Base-by-base conservation (phyloP, 345 rosid species). In the Gossypium anomalum region DNA sequence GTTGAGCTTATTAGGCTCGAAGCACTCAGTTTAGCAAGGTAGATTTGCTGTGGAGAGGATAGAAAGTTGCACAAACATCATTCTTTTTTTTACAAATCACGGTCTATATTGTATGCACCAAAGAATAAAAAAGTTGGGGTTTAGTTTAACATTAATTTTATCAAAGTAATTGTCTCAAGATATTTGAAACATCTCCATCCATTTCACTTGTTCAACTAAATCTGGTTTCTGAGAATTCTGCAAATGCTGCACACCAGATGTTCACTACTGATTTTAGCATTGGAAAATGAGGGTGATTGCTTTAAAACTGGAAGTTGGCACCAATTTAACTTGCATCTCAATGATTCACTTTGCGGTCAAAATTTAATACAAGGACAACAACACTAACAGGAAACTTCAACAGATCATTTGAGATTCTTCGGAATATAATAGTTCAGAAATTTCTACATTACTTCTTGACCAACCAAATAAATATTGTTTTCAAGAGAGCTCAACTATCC, bases 401-500 rank as follows among this genome's bases (percentile, higher is more conserved):
- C 27, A 47, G 20, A 29, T 44, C 19, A 47, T 47, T 34, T 7
- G 69, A 13, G 34, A 66, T 45, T 15, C 34, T 45, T 3, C 53
- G 45, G 48, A 17, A 56, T 19, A 19, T 45, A 14, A 13, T 20
- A 20, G 4, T 22, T 20, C 34, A 45, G 23, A 48, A 64, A 22
- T 64, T 65, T 16, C 49, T 41, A 64, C 49, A 45, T 67, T 23
- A 22, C 55, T 45, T 12, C 19, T 22, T 67, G 41, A 45, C 6
- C 38, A 29, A 62, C 20, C 45, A 62, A 23, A 74, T 16, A 27
- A n/a, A n/a, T 0, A 49, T 25, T 34, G 53, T 29, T 44, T 51
- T 84, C 84, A 81, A 19, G 80, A 77, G 65, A 89, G 82, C 82
- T 86, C 90, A 13, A 80, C 75, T 67, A 86, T 87, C 78, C 81